phyloP scores from a whole-genome alignment of 371 early-diverging fungal species.

The Syncephalastrum monosporum region DNA sequence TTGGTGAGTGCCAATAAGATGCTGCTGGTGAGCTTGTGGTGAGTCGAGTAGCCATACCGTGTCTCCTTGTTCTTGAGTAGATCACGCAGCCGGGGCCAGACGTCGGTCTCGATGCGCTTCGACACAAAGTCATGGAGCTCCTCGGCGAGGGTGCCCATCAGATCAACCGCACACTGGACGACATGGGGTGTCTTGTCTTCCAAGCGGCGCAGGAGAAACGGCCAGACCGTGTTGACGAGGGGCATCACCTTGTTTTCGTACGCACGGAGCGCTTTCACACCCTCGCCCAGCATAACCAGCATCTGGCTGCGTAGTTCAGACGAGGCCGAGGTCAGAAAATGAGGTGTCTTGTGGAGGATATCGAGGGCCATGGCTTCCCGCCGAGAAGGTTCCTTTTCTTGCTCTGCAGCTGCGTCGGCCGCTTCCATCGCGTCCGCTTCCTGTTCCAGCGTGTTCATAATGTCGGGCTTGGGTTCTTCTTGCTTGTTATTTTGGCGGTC shows the following conservation, averaged over 20 bases:
- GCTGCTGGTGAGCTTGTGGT: constrained; percentile 8
- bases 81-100: constrained; percentile 48
- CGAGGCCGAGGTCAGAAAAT: constrained; percentile 54
- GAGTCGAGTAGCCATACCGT: constrained; percentile 2
- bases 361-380: constrained; percentile 28
- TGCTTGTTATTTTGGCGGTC: constrained; percentile 32
- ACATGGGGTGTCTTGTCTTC: constrained; percentile 53
- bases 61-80: constrained; percentile 21
- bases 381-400: constrained; percentile 1
- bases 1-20: constrained; percentile 30
- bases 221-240: constrained; percentile 57
- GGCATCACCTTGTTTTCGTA: constrained; percentile 42
- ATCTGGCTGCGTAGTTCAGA: constrained; percentile 49
- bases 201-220: constrained; percentile 43
- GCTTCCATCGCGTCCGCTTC: constrained; percentile 10
- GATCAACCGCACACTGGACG: constrained; percentile 41
- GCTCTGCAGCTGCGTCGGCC: constrained; percentile 12
- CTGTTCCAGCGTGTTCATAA: constrained; percentile 22
- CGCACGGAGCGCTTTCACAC: constrained; percentile 30
- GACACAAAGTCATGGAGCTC: constrained; percentile 48
- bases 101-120: constrained; percentile 41
- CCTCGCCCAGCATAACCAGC: constrained; percentile 37
- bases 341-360: constrained; percentile 45
- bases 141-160: constrained; percentile 34
- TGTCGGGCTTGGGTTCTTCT: constrained; percentile 13